These are phyloP conservation scores for Aspergillus jensenii DNA, from an alignment of 2,329 filamentous ascomycete species.

Conservation along the genomic window DNA sequence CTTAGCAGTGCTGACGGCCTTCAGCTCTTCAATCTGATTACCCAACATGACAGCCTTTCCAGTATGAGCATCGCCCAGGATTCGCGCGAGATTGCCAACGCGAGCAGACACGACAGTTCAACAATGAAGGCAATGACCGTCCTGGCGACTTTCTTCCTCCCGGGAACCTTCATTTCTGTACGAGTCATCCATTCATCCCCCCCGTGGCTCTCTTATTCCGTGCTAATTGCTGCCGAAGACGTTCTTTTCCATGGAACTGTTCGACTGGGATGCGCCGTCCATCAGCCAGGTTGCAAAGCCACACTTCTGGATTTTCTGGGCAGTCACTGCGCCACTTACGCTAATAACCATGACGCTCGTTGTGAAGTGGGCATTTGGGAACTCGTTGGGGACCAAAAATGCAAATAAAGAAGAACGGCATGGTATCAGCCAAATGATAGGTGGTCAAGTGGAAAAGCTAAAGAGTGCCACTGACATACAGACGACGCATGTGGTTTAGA, in stretches of 20 bases:
- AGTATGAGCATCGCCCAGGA: background rate
- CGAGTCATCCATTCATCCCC: background rate
- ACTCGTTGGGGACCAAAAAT: background rate
- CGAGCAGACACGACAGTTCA: background rate
- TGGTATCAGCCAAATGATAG: background rate
- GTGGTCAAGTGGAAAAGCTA: background rate
- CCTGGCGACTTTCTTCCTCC: constrained; percentile 1
- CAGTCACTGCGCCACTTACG: background rate
- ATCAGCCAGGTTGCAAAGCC: background rate
- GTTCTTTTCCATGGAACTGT: constrained; percentile 3
- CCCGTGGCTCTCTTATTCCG: background rate
- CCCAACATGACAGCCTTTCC: background rate
- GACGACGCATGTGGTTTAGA: background rate
- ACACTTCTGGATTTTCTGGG: constrained; percentile 4
- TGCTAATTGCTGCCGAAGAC: background rate
- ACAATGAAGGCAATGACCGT: background rate
- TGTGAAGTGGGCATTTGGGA: background rate
- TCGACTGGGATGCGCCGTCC: background rate
- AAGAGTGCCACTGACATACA: background rate
- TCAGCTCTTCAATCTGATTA: background rate
- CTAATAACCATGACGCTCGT: background rate
- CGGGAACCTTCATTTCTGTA: constrained; percentile 1
- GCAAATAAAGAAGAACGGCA: background rate
- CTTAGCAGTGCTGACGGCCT: too few relatives aligned
- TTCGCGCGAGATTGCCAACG: background rate